phyloP scores from a whole-genome alignment of 371 early-diverging fungal species.

The Mucor racemosus region DNA sequence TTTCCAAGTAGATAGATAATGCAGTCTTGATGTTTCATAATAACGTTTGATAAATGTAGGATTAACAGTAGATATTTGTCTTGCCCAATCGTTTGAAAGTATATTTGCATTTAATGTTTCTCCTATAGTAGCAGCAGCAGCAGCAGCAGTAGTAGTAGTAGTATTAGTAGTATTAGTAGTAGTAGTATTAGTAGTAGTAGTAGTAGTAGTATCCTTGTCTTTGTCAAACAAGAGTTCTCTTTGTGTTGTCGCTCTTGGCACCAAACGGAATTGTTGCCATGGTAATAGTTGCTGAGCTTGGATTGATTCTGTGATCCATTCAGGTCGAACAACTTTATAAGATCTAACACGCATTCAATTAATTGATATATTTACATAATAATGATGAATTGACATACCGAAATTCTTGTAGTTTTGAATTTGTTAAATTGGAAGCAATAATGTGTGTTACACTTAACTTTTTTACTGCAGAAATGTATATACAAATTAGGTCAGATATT shows the following conservation, averaged over 20 bases:
- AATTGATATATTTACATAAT: not conserved
- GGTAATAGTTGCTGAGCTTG: conserved; percentile 59
- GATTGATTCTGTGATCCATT: conserved; percentile 80
- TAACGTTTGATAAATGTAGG: conserved; percentile 78
- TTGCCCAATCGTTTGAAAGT: conserved; percentile 51
- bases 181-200: not conserved
- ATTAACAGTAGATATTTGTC: conserved; percentile 32
- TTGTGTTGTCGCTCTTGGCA: conserved; percentile 20
- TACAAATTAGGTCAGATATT: not conserved
- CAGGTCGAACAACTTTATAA: conserved; percentile 78
- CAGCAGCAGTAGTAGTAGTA: not conserved
- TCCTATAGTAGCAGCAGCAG: no score
- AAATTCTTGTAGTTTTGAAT: conserved; percentile 71
- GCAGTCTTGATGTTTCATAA: conserved; percentile 82
- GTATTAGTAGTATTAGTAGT: not conserved
- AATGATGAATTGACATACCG: conserved; percentile 35
- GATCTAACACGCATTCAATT: conserved; percentile 32
- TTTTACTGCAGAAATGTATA: conserved; percentile 39
- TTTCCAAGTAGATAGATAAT: conserved; percentile 85
- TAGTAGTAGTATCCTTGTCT: not conserved
- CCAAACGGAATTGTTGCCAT: conserved; percentile 68
- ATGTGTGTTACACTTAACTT: conserved; percentile 71
- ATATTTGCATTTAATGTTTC: conserved; percentile 26
- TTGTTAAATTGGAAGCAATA: conserved; percentile 70
- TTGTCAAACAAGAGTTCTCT: conserved; percentile 30